Evolutionary conservation across 176 grass and related monocot genomes (phyloP).

Genomic region (Dactylis glomerata): DNA sequence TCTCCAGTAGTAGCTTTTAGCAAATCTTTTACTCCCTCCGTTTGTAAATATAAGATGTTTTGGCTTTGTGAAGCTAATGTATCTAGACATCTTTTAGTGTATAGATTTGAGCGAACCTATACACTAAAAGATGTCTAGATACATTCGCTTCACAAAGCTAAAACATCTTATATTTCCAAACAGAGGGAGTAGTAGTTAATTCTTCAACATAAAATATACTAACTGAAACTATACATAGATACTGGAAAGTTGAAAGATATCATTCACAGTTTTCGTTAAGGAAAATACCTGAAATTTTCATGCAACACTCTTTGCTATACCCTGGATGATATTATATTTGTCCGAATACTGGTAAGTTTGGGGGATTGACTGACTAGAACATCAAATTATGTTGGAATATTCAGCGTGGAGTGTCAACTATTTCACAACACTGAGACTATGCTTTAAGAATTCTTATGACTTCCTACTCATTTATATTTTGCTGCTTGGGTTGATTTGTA

Average conservation of each 20-base stretch:
- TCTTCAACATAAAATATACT: neutral
- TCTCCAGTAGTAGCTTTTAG: neutral
- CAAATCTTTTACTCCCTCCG: neutral
- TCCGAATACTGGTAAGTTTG: conserved; percentile 1
- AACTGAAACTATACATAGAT: neutral
- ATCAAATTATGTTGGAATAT: neutral
- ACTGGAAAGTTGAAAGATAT: neutral
- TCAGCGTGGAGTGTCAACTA: neutral
- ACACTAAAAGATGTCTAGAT: too few relatives aligned
- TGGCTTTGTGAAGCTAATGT: too few relatives aligned
- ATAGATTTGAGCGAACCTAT: too few relatives aligned
- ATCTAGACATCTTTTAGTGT: too few relatives aligned
- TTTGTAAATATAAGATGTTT: too few relatives aligned
- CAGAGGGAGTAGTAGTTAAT: neutral
- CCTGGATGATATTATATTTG: neutral
- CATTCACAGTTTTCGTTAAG: neutral
- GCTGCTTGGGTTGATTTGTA: neutral
- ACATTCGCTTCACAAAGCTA: too few relatives aligned
- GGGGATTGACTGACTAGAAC: neutral
- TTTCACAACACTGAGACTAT: conserved; percentile 6
- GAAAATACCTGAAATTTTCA: neutral
- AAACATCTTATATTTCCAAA: too few relatives aligned
- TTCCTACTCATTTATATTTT: conserved; percentile 21
- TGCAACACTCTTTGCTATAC: neutral
- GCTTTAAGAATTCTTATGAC: neutral